These are phyloP conservation scores for Lentinula sp. DNA, from an alignment of 768 basidiomycete species.

Conservation along the genomic window DNA sequence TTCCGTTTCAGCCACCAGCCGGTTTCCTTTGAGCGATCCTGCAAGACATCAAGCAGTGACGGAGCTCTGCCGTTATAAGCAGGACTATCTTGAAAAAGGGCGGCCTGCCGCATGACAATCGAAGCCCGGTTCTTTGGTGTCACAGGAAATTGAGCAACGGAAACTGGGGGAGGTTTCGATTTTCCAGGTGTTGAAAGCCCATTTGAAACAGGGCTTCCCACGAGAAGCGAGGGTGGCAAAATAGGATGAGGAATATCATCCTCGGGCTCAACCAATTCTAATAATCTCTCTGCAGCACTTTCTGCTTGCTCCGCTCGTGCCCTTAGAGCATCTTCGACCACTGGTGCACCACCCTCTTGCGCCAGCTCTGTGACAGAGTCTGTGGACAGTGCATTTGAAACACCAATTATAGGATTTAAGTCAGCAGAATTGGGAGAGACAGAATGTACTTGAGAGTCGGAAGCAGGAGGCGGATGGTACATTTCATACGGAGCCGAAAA, in stretches of 20 bases:
- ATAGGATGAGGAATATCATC: conserved; percentile 46
- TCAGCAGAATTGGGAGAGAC: conserved; percentile 49
- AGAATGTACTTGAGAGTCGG: conserved; percentile 38
- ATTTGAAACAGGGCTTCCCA: conserved; percentile 26
- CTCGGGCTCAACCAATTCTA: conserved; percentile 83
- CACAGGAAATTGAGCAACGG: conserved; percentile 38
- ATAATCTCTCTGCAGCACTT: conserved; percentile 81
- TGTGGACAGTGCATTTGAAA: conserved; percentile 59
- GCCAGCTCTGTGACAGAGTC: conserved; percentile 36
- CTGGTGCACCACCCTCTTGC: conserved; percentile 33
- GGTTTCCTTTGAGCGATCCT: conserved; percentile 61
- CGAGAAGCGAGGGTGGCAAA: conserved; percentile 49
- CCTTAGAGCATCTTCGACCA: conserved; percentile 79
- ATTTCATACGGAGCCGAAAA: conserved; percentile 66
- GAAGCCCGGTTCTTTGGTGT: conserved; percentile 62
- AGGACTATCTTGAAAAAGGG: conserved; percentile 80
- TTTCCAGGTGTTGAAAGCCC: conserved; percentile 30
- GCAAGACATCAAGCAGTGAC: conserved; percentile 65
- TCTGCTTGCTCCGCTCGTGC: conserved; percentile 91
- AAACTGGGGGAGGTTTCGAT: conserved; percentile 28
- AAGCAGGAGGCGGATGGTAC: conserved; percentile 28
- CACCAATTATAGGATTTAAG: conserved; percentile 39
- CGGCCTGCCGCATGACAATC: conserved; percentile 65
- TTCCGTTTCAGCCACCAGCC: conserved; percentile 84
- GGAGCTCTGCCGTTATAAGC: conserved; percentile 43